Evolutionary conservation across 495 filamentous ascomycete genomes (phyloP).

Genomic region (Aeminium ludgeri): DNA sequence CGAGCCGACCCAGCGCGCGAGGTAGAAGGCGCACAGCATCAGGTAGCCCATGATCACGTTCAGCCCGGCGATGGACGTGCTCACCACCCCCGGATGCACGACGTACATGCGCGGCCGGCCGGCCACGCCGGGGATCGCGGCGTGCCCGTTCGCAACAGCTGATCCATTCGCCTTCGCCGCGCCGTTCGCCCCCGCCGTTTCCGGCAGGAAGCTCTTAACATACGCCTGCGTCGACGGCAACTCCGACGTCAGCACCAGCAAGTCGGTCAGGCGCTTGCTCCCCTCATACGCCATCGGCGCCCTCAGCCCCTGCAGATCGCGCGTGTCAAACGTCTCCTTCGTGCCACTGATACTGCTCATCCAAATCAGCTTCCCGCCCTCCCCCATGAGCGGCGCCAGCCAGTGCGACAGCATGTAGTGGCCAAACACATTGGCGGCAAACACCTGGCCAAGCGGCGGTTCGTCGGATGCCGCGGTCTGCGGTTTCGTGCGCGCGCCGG

Average conservation of each 20-base stretch:
- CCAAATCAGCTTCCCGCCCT: slow-evolving; percentile 55
- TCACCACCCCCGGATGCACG: slow-evolving; percentile 74
- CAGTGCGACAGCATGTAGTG: slow-evolving; percentile 83
- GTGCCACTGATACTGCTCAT: slow-evolving; percentile 61
- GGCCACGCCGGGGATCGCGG: slow-evolving; percentile 10
- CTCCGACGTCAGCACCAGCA: slow-evolving; percentile 57
- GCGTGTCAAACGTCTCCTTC: slow-evolving; percentile 34
- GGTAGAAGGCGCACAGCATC: slow-evolving; percentile 38
- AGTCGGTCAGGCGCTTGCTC: slow-evolving; percentile 70
- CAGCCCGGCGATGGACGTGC: slow-evolving; percentile 61
- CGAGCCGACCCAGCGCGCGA: slow-evolving; percentile 24
- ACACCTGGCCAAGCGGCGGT: slow-evolving; percentile 56
- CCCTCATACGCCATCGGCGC: slow-evolving; percentile 56
- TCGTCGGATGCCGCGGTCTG: slow-evolving; percentile 24
- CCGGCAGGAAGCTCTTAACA: slow-evolving; percentile 35
- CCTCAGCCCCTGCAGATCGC: slow-evolving; percentile 62
- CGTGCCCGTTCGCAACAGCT: not conserved
- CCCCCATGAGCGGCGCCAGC: slow-evolving; percentile 50
- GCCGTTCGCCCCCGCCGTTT: slow-evolving; percentile 3
- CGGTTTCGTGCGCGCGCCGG: slow-evolving; percentile 9
- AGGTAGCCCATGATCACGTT: slow-evolving; percentile 43
- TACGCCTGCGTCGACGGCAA: slow-evolving; percentile 45
- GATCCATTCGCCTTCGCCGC: not conserved
- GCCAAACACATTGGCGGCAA: slow-evolving; percentile 84
- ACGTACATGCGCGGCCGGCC: slow-evolving; percentile 47